Conservation (phyloP, 768 basidiomycete genomes). For the Guyanaporus albipodus region DNA sequence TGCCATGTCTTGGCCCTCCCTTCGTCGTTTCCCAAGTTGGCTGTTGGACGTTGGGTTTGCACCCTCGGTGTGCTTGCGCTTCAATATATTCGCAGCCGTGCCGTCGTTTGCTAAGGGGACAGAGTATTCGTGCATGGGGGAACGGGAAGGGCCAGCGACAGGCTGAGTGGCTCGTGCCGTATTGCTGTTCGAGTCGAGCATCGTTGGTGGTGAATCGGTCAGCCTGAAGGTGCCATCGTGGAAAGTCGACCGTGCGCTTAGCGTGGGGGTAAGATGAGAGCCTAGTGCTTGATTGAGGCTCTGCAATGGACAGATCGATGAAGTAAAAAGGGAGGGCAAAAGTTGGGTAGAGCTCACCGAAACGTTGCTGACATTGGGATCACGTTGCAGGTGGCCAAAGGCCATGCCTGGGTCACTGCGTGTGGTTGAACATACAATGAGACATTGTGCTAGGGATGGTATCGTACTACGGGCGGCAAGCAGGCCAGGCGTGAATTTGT, state of each 20-base stretch:
- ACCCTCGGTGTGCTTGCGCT: constrained; percentile 49
- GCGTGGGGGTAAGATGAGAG: constrained; percentile 42
- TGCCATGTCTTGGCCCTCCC: constrained; percentile 26
- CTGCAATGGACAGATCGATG: constrained; percentile 31
- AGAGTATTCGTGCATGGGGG: constrained; percentile 33
- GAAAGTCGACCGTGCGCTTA: constrained; percentile 31
- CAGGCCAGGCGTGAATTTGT: constrained; percentile 1
- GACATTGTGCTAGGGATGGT: constrained; percentile 7
- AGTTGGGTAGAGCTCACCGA: constrained; percentile 43
- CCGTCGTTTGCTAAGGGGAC: constrained; percentile 28
- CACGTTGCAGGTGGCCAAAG: constrained; percentile 58
- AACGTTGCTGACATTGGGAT: constrained; percentile 53
- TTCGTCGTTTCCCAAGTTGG: constrained; percentile 30
- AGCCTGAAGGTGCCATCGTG: constrained; percentile 29
- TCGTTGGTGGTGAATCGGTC: constrained; percentile 31
- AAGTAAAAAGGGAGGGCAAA: constrained; percentile 17
- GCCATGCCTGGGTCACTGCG: constrained; percentile 57
- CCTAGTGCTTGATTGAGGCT: constrained; percentile 62
- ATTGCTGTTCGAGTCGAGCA: constrained; percentile 27
- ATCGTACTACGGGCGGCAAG: constrained; percentile 1
- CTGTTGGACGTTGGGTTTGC: constrained; percentile 13
- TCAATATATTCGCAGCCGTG: constrained; percentile 19
- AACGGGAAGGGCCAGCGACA: constrained; percentile 27
- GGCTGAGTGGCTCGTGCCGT: constrained; percentile 24
- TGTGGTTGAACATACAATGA: constrained; percentile 16